Percentiles rank a stretch among this genome's conserved stretches.
These are phyloP conservation scores for Trypanosoma avium DNA, from an alignment of 208 protist genomes.

Conservation along the genomic window DNA sequence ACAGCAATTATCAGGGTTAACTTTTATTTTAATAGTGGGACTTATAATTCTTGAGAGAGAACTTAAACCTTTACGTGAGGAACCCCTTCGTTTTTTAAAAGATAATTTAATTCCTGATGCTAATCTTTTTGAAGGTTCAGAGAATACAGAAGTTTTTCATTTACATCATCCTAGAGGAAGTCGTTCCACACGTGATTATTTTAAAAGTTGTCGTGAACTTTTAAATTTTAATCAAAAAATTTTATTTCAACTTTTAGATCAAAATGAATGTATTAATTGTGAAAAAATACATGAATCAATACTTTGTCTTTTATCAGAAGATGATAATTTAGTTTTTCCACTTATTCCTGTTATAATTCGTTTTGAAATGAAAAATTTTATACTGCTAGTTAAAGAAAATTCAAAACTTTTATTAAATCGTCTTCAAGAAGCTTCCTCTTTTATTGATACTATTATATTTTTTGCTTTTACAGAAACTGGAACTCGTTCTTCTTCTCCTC, in stretches of 20 bases:
- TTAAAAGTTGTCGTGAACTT: conserved; percentile 35
- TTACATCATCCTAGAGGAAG: conserved; percentile 33
- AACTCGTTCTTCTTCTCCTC: neutral
- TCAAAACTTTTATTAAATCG: conserved; percentile 33
- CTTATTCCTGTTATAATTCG: conserved; percentile 49
- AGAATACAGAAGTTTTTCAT: neutral
- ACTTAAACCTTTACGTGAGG: conserved; percentile 44
- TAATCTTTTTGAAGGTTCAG: conserved; percentile 42
- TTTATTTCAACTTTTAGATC: conserved; percentile 13
- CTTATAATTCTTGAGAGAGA: conserved; percentile 44
- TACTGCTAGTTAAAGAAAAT: conserved; percentile 34
- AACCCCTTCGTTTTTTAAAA: conserved; percentile 51
- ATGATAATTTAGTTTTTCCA: conserved; percentile 56
- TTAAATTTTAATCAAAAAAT: conserved; percentile 19
- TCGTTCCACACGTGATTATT: conserved; percentile 51
- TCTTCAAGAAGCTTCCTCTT: conserved; percentile 32
- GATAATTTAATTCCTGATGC: conserved; percentile 43
- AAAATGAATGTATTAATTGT: conserved; percentile 18
- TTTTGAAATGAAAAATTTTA: conserved; percentile 33
- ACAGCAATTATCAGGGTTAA: conserved; percentile 14
- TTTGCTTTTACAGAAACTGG: conserved; percentile 41
- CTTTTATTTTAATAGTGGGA: conserved; percentile 29
- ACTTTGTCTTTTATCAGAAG: conserved; percentile 36
- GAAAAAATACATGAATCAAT: conserved; percentile 43
- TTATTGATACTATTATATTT: conserved; percentile 58